A percentile compares a stretch with the other conserved stretches of the same genome.
phyloP scores from a whole-genome alignment of 768 basidiomycete species.

The Kwoniella heveanensis region DNA sequence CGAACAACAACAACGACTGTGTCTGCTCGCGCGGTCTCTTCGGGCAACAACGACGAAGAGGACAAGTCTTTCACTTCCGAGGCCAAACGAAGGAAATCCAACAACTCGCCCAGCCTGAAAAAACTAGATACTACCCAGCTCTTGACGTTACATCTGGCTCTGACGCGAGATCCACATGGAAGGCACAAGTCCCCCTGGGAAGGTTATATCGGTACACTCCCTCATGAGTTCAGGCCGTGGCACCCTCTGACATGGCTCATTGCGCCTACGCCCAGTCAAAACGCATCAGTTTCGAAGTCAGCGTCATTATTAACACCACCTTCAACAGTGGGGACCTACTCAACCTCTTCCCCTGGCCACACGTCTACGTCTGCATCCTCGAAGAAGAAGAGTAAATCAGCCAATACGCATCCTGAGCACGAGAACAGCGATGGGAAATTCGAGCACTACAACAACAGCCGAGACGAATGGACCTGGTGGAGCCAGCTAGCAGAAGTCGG shows the following conservation, averaged over 20 bases:
- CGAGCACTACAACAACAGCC: slow-evolving; percentile 56
- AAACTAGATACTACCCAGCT: slow-evolving; percentile 64
- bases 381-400: neutral
- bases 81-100: slow-evolving; percentile 48
- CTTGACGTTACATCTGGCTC: slow-evolving; percentile 75
- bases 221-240: slow-evolving; percentile 66
- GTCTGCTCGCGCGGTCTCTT: slow-evolving; percentile 1
- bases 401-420: slow-evolving; percentile 40
- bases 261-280: neutral
- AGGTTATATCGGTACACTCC: slow-evolving; percentile 73
- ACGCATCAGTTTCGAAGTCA: neutral
- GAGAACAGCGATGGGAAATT: neutral
- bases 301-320: neutral
- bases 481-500: slow-evolving; percentile 18
- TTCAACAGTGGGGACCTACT: too few species aligned
- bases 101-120: slow-evolving; percentile 6
- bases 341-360: too few species aligned
- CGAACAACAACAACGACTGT: slow-evolving; percentile 14
- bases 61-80: too few species aligned
- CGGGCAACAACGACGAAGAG: neutral
- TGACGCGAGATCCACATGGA: slow-evolving; percentile 62
- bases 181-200: slow-evolving; percentile 60
- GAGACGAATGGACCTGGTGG: slow-evolving; percentile 54
- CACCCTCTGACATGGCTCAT: slow-evolving; percentile 80
- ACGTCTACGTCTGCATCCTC: neutral